Conservation (phyloP, 306 rosid genomes). For the Pyrus bretschneideri region DNA sequence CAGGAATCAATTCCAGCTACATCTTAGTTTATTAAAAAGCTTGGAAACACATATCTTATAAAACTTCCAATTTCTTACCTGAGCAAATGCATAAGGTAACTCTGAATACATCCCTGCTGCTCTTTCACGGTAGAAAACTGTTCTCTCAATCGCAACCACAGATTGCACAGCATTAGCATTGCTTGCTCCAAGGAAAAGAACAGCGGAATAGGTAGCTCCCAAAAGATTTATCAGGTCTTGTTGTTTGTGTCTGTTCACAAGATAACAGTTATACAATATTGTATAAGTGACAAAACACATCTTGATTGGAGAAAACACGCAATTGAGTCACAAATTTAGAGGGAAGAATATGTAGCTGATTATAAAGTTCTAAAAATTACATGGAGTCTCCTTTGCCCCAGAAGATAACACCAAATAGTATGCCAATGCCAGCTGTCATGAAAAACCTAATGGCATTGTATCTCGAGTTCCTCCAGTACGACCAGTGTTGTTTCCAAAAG, state of each 20-base stretch:
- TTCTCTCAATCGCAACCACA: conserved; percentile 43
- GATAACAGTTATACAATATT: background rate
- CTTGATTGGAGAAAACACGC: background rate
- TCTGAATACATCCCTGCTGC: conserved; percentile 69
- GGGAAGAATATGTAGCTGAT: background rate
- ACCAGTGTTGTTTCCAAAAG: conserved; percentile 66
- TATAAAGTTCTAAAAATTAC: conserved; percentile 22
- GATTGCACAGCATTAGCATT: conserved; percentile 47
- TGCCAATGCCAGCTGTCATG: conserved; percentile 25
- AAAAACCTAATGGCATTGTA: conserved; percentile 36
- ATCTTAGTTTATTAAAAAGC: background rate
- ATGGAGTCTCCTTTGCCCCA: conserved; percentile 34
- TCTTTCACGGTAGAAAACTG: conserved; percentile 63
- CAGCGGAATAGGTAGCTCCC: conserved; percentile 50
- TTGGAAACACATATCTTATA: background rate
- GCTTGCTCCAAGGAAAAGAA: conserved; percentile 46
- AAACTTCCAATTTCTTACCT: conserved; percentile 22
- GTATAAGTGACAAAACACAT: background rate
- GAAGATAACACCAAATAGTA: conserved; percentile 46
- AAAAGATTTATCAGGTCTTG: conserved; percentile 36
- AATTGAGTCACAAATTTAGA: background rate
- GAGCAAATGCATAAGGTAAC: conserved; percentile 59
- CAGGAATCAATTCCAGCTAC: too few relatives aligned
- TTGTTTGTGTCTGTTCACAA: conserved; percentile 17
- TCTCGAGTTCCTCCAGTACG: conserved; percentile 62